Evolutionary conservation across 176 grass and related monocot species (phyloP), one percentile per base, ranked within the genome.

Genomic region (Leersia perrieri): DNA sequence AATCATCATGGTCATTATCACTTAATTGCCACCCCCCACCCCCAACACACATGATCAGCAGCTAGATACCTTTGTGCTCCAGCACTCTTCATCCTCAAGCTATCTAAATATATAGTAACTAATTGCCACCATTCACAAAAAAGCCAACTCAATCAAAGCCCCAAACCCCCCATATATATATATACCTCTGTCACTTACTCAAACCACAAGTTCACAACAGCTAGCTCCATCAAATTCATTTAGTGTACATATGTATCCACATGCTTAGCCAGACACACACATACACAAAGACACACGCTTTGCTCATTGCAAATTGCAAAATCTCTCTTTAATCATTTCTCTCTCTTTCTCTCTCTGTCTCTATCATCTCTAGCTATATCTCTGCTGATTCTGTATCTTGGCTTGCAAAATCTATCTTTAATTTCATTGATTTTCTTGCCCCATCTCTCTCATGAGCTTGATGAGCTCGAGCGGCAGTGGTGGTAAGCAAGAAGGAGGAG

Each of bases 61-160:
- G 22, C 53, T 58, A 58, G 53, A 7, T 58, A 66, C 49, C 70
- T 74, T 51, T 83, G n/a, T 53, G 23, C 29, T 15, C 31, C 42
- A 66, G 15, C 5, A 63, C 11, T 40, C 83, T 79, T 85, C 25
- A 72, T 20, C 83, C 32, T 80, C 49, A 87, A 87, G 78, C 71
- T 23, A 74, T 11, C 26, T 30, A 51, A 18, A 16, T n/a, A n/a
- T n/a, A n/a, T n/a, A n/a, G n/a, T 53, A 47, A 18, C 47, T 53
- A 22, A 53, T 53, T 7, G 47, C 18, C 5, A 53, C 47, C 47
- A 5, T 53, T 22, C 18, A 64, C 20, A 9, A 33, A 82, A 82
- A 68, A 45, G 62, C 4, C 18, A 23, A 32, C 16, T 23, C 47
- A 75, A 62, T 47, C 35, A 9, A 47, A 3, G 36, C 49, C 18